These are phyloP conservation scores for Knufia petricola DNA, from an alignment of 2,329 filamentous ascomycete genomes.

Conservation along the genomic window DNA sequence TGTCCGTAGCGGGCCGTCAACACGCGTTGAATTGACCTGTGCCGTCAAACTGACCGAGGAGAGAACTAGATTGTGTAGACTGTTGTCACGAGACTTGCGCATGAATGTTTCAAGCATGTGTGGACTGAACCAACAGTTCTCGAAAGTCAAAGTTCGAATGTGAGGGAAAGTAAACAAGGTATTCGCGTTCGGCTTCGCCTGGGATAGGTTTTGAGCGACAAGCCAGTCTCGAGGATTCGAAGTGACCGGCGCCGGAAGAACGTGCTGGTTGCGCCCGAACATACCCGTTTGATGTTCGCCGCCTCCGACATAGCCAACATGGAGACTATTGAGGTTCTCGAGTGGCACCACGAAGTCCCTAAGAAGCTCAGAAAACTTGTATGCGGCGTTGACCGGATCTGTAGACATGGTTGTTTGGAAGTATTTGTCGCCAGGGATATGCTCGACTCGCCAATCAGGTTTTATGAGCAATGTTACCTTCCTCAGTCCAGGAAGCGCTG, in stretches of 20 bases:
- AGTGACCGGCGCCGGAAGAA: constrained; percentile 49
- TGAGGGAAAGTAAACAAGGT: constrained; percentile 46
- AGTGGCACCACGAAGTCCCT: constrained; percentile 40
- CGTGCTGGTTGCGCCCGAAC: constrained; percentile 51
- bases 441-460: constrained; percentile 53
- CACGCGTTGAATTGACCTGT: constrained; percentile 20
- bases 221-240: constrained; percentile 15
- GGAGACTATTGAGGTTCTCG: constrained; percentile 47
- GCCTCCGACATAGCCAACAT: constrained; percentile 58
- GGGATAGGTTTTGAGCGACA: background rate
- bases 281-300: constrained; percentile 57
- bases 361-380: constrained; percentile 46
- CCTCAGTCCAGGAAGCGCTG: constrained; percentile 44
- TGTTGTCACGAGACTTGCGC: constrained; percentile 37
- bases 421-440: constrained; percentile 45
- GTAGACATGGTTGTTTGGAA: constrained; percentile 41
- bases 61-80: constrained; percentile 47
- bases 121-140: constrained; percentile 61
- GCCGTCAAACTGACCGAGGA: constrained; percentile 57
- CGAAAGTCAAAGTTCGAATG: constrained; percentile 51
- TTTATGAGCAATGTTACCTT: constrained; percentile 52
- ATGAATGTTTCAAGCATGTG: constrained; percentile 46
- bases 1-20: constrained; percentile 11
- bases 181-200: background rate
- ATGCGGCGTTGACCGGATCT: constrained; percentile 43